Evolutionary conservation across 495 filamentous ascomycete species (phyloP).

Genomic region (Cenococcum geophilum): DNA sequence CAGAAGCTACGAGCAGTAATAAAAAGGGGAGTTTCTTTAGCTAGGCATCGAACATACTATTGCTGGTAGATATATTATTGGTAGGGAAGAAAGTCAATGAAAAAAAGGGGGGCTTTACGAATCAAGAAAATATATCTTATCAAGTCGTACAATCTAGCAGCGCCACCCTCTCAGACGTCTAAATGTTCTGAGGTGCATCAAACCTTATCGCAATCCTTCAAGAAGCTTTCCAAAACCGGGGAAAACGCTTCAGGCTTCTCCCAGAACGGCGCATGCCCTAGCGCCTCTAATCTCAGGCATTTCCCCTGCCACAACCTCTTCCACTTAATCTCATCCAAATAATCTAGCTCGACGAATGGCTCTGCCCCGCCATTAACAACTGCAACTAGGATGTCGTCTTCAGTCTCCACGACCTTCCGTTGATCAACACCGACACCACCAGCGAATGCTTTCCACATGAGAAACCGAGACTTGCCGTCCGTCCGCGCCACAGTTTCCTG

Average conservation of each 20-base stretch:
- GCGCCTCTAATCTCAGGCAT: slow-evolving; percentile 15
- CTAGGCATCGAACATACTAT: no score
- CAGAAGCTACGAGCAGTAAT: no score
- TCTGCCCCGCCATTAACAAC: slow-evolving; percentile 28
- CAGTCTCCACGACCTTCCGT: slow-evolving; percentile 17
- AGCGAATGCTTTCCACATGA: slow-evolving; percentile 24
- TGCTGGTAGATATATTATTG: no score
- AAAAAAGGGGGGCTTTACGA: no score
- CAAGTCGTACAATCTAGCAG: no score
- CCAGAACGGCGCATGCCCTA: slow-evolving; percentile 27
- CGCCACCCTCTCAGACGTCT: no score
- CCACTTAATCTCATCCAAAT: slow-evolving; percentile 19
- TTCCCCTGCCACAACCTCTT: slow-evolving; percentile 27
- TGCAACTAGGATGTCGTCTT: slow-evolving; percentile 7
- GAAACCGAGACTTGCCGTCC: slow-evolving; percentile 17
- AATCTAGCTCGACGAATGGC: slow-evolving; percentile 28
- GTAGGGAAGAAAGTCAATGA: no score
- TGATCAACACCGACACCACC: slow-evolving; percentile 21
- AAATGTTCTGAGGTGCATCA: neutral
- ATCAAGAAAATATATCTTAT: no score
- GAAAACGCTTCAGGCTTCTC: slow-evolving; percentile 22
- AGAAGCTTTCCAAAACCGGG: slow-evolving; percentile 18
- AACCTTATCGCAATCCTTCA: slow-evolving; percentile 15
- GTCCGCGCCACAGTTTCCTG: slow-evolving; percentile 17
- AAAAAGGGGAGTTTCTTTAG: no score